A percentile compares a stretch with the other conserved stretches of the same genome.
These are phyloP conservation scores for Oryza coarctata DNA, from an alignment of 176 grass and related monocot genomes.

Conservation along the genomic window DNA sequence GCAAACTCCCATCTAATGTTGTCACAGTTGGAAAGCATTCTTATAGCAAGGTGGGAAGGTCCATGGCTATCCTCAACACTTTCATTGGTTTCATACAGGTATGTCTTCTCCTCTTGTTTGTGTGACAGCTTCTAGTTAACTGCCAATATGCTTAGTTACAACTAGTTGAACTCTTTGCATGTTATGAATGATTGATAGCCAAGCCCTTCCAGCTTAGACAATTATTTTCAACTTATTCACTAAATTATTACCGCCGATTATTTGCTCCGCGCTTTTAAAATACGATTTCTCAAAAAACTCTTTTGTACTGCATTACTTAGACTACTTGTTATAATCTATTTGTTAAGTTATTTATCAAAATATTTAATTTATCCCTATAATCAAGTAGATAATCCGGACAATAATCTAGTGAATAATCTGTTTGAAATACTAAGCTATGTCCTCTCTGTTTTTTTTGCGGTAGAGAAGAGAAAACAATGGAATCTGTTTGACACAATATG, in stretches of 20 bases:
- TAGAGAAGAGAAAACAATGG: background rate
- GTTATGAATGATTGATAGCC: slow-evolving; percentile 1
- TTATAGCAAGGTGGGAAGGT: slow-evolving; percentile 67
- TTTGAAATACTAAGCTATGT: background rate
- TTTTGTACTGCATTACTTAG: no score
- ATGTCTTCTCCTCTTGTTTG: slow-evolving; percentile 19
- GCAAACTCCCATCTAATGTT: slow-evolving; percentile 45
- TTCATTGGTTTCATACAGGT: slow-evolving; percentile 83
- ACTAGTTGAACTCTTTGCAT: slow-evolving; percentile 9
- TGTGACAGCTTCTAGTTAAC: background rate
- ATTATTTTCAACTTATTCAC: background rate
- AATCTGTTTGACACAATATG: background rate
- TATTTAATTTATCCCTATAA: no score
- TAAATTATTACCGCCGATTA: no score
- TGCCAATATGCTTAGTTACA: background rate
- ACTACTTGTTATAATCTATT: no score
- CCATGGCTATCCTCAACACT: slow-evolving; percentile 68
- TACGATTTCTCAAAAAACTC: no score
- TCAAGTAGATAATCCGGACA: no score
- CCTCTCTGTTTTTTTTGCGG: background rate
- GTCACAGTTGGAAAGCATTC: slow-evolving; percentile 67
- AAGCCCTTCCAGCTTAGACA: background rate
- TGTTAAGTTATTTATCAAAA: no score
- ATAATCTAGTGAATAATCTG: no score
- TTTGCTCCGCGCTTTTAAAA: no score